phyloP scores from a whole-genome alignment of 176 grass and related monocot species.

The Zea luxurians region DNA sequence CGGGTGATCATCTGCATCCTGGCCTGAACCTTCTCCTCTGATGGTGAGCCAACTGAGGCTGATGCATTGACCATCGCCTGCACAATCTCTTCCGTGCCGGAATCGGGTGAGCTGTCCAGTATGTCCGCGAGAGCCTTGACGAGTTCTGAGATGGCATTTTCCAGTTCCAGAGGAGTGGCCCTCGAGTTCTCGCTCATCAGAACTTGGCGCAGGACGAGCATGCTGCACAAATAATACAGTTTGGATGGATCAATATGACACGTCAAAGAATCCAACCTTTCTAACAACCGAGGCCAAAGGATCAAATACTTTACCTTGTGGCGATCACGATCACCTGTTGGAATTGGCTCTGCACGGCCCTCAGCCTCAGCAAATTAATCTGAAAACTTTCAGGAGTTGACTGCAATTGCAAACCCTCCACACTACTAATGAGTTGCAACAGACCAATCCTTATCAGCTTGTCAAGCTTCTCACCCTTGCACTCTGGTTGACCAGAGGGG shows the following conservation, averaged over 20 bases:
- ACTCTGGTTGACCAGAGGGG: conserved; percentile 55
- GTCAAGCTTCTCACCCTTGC: conserved; percentile 78
- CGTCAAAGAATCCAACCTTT: background rate
- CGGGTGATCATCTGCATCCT: conserved; percentile 68
- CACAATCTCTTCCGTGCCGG: conserved; percentile 62
- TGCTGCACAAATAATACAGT: conserved; percentile 49
- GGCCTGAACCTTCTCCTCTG: conserved; percentile 43
- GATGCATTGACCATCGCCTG: conserved; percentile 54
- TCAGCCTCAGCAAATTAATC: conserved; percentile 70
- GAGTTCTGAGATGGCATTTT: conserved; percentile 48
- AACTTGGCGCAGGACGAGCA: conserved; percentile 81
- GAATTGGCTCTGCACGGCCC: conserved; percentile 67
- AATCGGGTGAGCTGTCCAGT: conserved; percentile 53
- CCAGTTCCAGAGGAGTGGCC: conserved; percentile 33
- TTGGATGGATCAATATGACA: conserved; percentile 16
- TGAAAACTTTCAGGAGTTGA: conserved; percentile 74
- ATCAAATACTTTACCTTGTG: conserved; percentile 56
- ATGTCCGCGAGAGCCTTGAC: conserved; percentile 50
- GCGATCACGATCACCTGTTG: conserved; percentile 81
- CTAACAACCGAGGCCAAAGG: background rate
- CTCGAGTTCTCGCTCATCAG: conserved; percentile 63
- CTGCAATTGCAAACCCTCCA: conserved; percentile 65
- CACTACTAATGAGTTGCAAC: conserved; percentile 55
- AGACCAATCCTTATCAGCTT: conserved; percentile 74
- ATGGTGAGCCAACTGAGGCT: conserved; percentile 23